Conservation (phyloP, 371 early-diverging fungal species). For the Mortierella sp. region DNA sequence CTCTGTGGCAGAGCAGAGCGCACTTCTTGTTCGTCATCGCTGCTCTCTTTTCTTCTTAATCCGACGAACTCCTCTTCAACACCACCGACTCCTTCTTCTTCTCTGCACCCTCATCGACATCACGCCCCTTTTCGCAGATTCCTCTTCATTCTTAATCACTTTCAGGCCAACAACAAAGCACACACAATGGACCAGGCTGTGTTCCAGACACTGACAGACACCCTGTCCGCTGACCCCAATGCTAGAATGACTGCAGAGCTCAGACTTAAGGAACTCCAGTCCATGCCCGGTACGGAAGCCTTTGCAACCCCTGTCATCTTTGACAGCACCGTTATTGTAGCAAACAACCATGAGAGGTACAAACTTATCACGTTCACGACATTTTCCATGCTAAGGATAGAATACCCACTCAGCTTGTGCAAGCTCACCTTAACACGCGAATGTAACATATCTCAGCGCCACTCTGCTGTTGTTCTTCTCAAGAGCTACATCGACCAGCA, state of each 20-base stretch:
- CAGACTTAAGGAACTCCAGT: constrained; percentile 75
- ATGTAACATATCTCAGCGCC: constrained; percentile 76
- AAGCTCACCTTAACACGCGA: constrained; percentile 76
- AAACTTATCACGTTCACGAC: background rate
- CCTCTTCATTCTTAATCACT: background rate
- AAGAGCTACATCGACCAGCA: constrained; percentile 83
- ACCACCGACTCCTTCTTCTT: background rate
- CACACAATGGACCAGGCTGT: constrained; percentile 78
- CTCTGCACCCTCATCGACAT: background rate
- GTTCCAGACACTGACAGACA: constrained; percentile 77
- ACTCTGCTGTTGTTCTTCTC: constrained; percentile 82
- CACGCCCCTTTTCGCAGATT: background rate
- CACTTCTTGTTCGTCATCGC: background rate
- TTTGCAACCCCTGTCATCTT: background rate
- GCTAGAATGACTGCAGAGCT: constrained; percentile 79
- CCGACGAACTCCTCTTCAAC: background rate
- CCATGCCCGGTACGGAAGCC: constrained; percentile 65
- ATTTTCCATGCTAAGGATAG: constrained; percentile 34
- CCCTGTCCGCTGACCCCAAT: constrained; percentile 75
- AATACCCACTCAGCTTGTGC: constrained; percentile 76
- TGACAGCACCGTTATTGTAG: background rate
- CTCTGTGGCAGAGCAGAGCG: background rate
- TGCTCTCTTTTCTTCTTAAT: background rate
- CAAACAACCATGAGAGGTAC: no score
- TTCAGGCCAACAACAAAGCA: background rate